These are phyloP conservation scores for Sugiyamaella lignohabitans DNA, from an alignment of 805 yeast genomes.

Conservation along the genomic window DNA sequence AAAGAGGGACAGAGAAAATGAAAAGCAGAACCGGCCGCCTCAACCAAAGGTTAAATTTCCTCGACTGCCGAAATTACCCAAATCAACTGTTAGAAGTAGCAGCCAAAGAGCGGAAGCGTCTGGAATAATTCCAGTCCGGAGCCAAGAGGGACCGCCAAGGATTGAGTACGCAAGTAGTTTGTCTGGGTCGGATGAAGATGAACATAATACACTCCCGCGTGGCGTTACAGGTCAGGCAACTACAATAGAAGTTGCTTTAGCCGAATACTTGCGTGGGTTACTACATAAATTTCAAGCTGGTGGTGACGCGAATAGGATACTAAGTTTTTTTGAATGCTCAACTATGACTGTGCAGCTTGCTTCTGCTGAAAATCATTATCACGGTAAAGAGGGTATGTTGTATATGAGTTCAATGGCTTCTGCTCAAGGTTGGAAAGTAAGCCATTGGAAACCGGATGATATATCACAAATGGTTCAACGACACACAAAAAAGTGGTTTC, in stretches of 20 bases:
- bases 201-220: not conserved
- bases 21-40: conserved; percentile 29
- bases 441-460: conserved; percentile 75
- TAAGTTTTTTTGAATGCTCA: conserved; percentile 85
- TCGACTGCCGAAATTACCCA: conserved; percentile 15
- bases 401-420: conserved; percentile 76
- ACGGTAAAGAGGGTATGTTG: conserved; percentile 85
- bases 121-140: too few relatives aligned
- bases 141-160: not conserved
- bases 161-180: too few relatives aligned
- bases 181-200: not conserved
- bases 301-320: conserved; percentile 75
- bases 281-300: conserved; percentile 54
- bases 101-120: not conserved
- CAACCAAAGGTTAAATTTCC: conserved; percentile 35
- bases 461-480: conserved; percentile 82
- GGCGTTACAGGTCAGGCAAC: not conserved
- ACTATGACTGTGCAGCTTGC: conserved; percentile 79
- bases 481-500: conserved; percentile 87
- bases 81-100: not conserved
- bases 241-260: conserved; percentile 34
- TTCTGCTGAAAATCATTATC: conserved; percentile 70
- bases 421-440: conserved; percentile 93
- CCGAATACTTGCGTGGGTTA: conserved; percentile 60
- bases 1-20: too few relatives aligned